These are phyloP conservation scores for Mycogone perniciosa DNA, from an alignment of 2,329 filamentous ascomycete species.

Conservation along the genomic window DNA sequence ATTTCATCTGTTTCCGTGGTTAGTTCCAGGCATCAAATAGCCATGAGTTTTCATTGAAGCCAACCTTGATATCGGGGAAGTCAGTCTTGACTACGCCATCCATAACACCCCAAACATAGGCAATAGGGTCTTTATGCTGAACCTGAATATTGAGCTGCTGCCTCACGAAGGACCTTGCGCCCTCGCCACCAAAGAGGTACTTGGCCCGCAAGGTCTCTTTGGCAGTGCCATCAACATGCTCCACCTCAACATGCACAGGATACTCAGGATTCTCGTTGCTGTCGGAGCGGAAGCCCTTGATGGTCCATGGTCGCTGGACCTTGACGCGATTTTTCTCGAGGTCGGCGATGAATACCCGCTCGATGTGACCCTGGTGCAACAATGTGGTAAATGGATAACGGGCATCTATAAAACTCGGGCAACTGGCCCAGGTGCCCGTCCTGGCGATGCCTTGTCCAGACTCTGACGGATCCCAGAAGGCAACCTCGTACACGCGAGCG, in stretches of 20 bases:
- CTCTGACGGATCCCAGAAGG: conserved; percentile 61
- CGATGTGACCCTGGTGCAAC: conserved; percentile 65
- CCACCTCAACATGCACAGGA: conserved; percentile 72
- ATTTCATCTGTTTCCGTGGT: conserved; percentile 56
- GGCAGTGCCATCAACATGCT: conserved; percentile 66
- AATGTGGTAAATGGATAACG: conserved; percentile 66
- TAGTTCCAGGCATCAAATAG: conserved; percentile 25
- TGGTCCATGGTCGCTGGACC: conserved; percentile 60
- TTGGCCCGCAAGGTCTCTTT: conserved; percentile 63
- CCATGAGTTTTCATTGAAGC: conserved; percentile 2
- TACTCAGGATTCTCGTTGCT: conserved; percentile 55
- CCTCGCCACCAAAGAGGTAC: conserved; percentile 67
- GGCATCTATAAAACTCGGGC: conserved; percentile 73
- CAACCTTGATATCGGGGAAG: conserved; percentile 69
- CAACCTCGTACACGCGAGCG: conserved; percentile 74
- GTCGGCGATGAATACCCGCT: conserved; percentile 62
- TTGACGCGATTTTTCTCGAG: conserved; percentile 54
- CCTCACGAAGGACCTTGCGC: conserved; percentile 60
- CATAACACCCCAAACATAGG: conserved; percentile 71
- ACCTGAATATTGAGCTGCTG: conserved; percentile 63
- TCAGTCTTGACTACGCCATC: conserved; percentile 66
- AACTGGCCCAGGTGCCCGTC: conserved; percentile 76
- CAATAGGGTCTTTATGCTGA: conserved; percentile 62
- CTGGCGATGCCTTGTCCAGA: conserved; percentile 54
- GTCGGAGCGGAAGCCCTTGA: conserved; percentile 55